phyloP scores from a whole-genome alignment of 139 green algal species.

The Micractinium conductrix region DNA sequence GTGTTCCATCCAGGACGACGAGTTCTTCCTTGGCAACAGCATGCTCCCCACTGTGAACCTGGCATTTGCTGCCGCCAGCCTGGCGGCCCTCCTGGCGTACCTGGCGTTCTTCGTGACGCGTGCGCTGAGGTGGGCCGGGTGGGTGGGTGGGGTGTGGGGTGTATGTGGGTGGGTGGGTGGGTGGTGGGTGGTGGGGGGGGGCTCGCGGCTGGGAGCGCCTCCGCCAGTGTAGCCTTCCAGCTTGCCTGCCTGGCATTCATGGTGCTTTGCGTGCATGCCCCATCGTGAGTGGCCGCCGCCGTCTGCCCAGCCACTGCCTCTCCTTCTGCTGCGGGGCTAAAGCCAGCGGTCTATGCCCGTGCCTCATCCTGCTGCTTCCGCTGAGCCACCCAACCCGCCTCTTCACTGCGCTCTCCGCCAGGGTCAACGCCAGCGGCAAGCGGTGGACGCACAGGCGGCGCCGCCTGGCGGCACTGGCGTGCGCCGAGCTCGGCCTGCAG shows the following conservation, averaged over 20 bases:
- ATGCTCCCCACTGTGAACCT: neutral
- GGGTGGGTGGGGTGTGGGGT: neutral
- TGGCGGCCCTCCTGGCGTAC: neutral
- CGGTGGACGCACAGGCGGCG: constrained; percentile 24
- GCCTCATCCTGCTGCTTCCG: no score
- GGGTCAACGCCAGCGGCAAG: constrained; percentile 21
- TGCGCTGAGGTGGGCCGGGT: neutral
- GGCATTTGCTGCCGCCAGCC: neutral
- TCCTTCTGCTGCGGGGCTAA: no score
- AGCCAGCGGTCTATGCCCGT: no score
- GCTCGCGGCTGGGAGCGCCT: no score
- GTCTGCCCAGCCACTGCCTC: no score
- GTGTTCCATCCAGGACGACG: neutral
- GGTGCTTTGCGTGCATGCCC: no score
- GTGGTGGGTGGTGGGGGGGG: no score
- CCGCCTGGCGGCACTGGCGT: neutral
- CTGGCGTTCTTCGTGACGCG: neutral
- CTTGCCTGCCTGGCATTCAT: no score
- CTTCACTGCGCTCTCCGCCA: neutral
- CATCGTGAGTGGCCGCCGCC: no score
- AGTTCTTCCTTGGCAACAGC: neutral
- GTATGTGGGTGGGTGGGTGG: neutral
- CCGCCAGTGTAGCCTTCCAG: no score
- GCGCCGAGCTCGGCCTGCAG: constrained; percentile 19
- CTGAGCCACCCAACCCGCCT: neutral